phyloP scores from a whole-genome alignment of 768 basidiomycete genomes.

The Amanita pallidorosea region DNA sequence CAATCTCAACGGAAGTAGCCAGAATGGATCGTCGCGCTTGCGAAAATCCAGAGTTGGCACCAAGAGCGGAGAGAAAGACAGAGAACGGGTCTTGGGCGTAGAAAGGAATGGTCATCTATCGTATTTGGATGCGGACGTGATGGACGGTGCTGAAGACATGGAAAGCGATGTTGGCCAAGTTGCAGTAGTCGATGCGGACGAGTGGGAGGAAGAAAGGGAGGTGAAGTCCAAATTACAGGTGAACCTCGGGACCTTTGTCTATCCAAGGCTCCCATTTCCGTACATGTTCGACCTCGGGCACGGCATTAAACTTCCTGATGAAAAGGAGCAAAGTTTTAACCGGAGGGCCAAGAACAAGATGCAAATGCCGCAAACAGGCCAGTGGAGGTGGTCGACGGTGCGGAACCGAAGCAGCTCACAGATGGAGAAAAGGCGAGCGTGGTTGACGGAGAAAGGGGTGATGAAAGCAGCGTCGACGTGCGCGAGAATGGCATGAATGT shows the following conservation, averaged over 20 bases:
- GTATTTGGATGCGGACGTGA: background rate
- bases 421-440: background rate
- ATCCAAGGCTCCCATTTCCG: slow-evolving; percentile 48
- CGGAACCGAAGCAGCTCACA: slow-evolving; percentile 10
- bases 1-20: background rate
- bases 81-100: background rate
- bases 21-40: background rate
- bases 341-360: slow-evolving; percentile 7
- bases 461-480: slow-evolving; percentile 8
- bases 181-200: slow-evolving; percentile 7
- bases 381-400: slow-evolving; percentile 9
- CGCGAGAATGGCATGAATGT: slow-evolving; percentile 8
- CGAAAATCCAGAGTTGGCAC: slow-evolving; percentile 3
- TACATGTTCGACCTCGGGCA: slow-evolving; percentile 33
- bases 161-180: slow-evolving; percentile 11
- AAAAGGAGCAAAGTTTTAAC: slow-evolving; percentile 7
- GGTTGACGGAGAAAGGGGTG: background rate
- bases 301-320: slow-evolving; percentile 12
- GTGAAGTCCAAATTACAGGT: slow-evolving; percentile 19
- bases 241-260: slow-evolving; percentile 48
- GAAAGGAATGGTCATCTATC: background rate
- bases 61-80: slow-evolving; percentile 7
- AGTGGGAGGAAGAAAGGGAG: slow-evolving; percentile 16
- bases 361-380: slow-evolving; percentile 9
- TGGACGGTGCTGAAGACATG: slow-evolving; percentile 4